Evolutionary conservation across 2,329 filamentous ascomycete genomes (phyloP), one percentile per base, ranked within the genome.

Genomic region (Botrytis sinoallii): DNA sequence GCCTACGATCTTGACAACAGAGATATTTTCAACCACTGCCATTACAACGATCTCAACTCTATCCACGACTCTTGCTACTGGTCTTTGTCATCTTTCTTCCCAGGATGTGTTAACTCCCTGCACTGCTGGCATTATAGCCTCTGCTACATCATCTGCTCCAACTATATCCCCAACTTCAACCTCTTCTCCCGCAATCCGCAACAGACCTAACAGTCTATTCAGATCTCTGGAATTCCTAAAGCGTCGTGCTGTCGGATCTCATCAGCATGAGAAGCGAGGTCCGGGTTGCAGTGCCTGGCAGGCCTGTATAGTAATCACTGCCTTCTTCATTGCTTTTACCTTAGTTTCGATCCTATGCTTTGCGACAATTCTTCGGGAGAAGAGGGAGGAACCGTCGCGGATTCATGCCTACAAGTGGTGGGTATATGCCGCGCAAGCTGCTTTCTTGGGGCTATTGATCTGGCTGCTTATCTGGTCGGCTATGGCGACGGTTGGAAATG

Each of bases 401-500:
- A 9, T 67, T 20, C n/a, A 40, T 40, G 46, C 65, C 22, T 55
- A 55, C 46, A 67, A 25, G 18, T 67, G 46, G 65, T 67, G 65
- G 65, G 35, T 67, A 25, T 67, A 40, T 40, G 65, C 32, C 7
- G 32, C 22, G 3, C 65, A 67, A 40, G 25, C 12, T 40, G 10
- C 18, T 20, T 18, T 55, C 2, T 16, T 55, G 7, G 65, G 14
- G 16, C 25, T 67, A 16, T 25, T 67, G 22, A 10, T 40, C 25
- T 67, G 65, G 65, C 29, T 67, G 38, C 25, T 67, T 35, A 32
- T 55, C 10, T 67, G 65, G 65, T 52, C 65, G 4, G 65, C 65
- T 6, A 67, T 55, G 14, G 38, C 52, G 25, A 67, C 65, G 2
- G 65, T 55, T 20, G 25, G 25, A 6, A 67, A 55, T 40, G 46